Conservation (phyloP, 2,329 filamentous ascomycete genomes). For the Blastomyces gilchristii region DNA sequence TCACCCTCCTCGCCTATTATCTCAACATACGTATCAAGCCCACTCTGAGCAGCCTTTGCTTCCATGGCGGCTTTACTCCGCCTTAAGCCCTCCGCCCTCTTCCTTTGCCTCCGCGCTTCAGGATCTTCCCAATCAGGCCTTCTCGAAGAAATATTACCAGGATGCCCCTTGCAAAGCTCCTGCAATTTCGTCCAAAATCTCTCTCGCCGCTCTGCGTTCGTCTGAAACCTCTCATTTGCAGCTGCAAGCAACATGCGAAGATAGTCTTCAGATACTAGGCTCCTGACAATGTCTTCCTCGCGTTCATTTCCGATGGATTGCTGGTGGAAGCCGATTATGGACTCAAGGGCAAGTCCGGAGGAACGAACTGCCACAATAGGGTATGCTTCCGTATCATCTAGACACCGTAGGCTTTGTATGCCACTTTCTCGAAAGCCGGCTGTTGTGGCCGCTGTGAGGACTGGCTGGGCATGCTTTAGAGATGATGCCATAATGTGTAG, state of each 20-base stretch:
- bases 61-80: conserved; percentile 21
- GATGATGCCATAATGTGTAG: conserved; percentile 77
- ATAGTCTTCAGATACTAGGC: conserved; percentile 56
- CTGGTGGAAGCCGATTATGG: conserved; percentile 56
- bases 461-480: conserved; percentile 59
- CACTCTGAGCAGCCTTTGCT: not conserved
- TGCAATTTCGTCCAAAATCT: conserved; percentile 28
- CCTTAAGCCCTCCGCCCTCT: conserved; percentile 32
- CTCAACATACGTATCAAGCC: not conserved
- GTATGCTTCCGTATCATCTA: conserved; percentile 34
- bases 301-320: conserved; percentile 19
- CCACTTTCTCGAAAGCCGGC: conserved; percentile 88
- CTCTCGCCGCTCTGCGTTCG: conserved; percentile 32
- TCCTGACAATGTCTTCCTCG: conserved; percentile 33
- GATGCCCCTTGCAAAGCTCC: conserved; percentile 15
- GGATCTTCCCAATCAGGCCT: conserved; percentile 30
- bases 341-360: conserved; percentile 71
- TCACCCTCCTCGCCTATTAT: not conserved
- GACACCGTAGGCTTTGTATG: conserved; percentile 52
- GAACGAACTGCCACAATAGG: conserved; percentile 81
- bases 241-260: conserved; percentile 57
- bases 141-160: conserved; percentile 9
- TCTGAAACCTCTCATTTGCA: conserved; percentile 51
- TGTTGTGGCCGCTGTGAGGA: conserved; percentile 64
- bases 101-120: conserved; percentile 30